Percentiles rank a stretch among this genome's conserved stretches.
phyloP scores from a whole-genome alignment of 2,329 filamentous ascomycete species.

The Keithomyces neogunnii region DNA sequence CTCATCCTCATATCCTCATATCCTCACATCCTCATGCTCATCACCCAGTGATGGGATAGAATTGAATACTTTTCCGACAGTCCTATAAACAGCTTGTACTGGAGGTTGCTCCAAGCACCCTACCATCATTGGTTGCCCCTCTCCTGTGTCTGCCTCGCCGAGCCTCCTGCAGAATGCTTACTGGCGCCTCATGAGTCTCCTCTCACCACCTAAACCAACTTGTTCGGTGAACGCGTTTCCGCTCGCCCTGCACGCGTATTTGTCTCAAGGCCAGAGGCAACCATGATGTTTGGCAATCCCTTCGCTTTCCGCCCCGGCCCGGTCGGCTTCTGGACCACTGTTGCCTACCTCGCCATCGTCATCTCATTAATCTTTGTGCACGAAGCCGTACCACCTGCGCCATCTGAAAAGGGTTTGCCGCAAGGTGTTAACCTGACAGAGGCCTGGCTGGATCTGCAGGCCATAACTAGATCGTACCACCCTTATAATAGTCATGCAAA shows the following conservation, averaged over 20 bases:
- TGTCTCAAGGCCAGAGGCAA: not conserved
- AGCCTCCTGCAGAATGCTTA: not conserved
- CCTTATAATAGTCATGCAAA: slow-evolving; percentile 84
- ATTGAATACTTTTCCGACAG: not conserved
- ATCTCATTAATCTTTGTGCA: slow-evolving; percentile 66
- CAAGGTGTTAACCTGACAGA: slow-evolving; percentile 70
- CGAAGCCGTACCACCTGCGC: slow-evolving; percentile 63
- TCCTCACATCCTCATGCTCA: not conserved
- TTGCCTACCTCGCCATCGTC: slow-evolving; percentile 70
- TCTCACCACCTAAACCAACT: not conserved
- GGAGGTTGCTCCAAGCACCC: too few relatives aligned
- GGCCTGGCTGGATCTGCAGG: slow-evolving; percentile 77
- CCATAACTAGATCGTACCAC: slow-evolving; percentile 67
- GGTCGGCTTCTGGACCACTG: slow-evolving; percentile 70
- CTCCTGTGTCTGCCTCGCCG: too few relatives aligned
- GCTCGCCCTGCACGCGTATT: not conserved
- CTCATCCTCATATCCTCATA: not conserved
- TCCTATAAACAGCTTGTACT: not conserved
- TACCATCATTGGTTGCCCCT: too few relatives aligned
- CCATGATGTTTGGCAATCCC: slow-evolving; percentile 36
- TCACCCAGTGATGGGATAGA: not conserved
- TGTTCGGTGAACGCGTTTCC: not conserved
- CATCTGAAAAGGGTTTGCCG: slow-evolving; percentile 37
- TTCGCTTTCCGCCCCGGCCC: slow-evolving; percentile 73
- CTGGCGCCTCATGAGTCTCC: not conserved